Conservation (phyloP, 2,329 filamentous ascomycete genomes). For the Colletotrichum sp. region DNA sequence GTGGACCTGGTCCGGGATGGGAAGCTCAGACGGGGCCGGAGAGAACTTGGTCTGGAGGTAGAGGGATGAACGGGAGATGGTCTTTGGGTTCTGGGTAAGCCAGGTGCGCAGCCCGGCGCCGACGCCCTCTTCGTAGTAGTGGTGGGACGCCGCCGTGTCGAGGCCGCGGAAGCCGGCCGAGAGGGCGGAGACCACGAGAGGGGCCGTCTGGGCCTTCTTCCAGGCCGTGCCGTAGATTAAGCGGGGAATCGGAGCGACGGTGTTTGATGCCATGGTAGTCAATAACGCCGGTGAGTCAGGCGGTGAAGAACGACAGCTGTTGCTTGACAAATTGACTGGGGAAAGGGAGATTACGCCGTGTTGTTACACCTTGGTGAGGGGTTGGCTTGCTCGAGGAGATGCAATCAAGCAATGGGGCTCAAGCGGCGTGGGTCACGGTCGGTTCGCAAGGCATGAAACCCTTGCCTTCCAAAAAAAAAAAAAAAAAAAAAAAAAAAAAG, state of each 20-base stretch:
- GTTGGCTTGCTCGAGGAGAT: not conserved
- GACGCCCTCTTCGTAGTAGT: slow-evolving; percentile 77
- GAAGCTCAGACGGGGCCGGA: slow-evolving; percentile 35
- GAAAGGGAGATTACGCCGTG: not conserved
- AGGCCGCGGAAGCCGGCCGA: slow-evolving; percentile 73
- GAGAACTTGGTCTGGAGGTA: slow-evolving; percentile 79
- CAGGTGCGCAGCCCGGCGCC: slow-evolving; percentile 64
- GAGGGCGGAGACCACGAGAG: slow-evolving; percentile 73
- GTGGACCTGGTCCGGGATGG: slow-evolving; percentile 68
- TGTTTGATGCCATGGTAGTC: not conserved
- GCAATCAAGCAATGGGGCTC: not conserved
- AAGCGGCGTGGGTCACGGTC: not conserved
- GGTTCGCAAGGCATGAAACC: not conserved
- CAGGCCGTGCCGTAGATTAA: slow-evolving; percentile 84
- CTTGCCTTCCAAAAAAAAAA: not conserved
- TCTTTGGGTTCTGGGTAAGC: slow-evolving; percentile 16
- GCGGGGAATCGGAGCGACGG: slow-evolving; percentile 45
- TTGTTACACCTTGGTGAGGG: not conserved
- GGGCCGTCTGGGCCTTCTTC: slow-evolving; percentile 73
- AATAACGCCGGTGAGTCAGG: not conserved
- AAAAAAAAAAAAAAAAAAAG: too few relatives aligned
- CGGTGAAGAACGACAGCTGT: not conserved
- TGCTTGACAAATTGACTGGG: not conserved
- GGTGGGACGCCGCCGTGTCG: slow-evolving; percentile 79
- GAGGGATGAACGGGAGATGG: slow-evolving; percentile 36